Conservation (phyloP, 2,329 filamentous ascomycete species). For the Phaeomoniella chlamydospora region DNA sequence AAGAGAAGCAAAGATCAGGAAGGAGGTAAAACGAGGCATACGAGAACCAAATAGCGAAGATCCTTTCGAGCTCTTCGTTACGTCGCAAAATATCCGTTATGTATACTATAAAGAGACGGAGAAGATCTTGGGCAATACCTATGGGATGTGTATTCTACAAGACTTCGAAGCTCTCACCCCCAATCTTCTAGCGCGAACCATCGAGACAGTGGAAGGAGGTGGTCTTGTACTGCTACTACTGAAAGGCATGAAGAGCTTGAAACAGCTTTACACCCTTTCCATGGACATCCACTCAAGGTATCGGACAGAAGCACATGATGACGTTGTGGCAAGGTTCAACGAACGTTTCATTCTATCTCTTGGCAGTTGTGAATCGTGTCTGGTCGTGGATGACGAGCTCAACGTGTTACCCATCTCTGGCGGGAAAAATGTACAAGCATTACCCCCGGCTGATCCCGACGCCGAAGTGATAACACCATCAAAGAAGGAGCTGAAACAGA, state of each 20-base stretch:
- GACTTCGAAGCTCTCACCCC: constrained; percentile 97
- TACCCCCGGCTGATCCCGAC: constrained; percentile 63
- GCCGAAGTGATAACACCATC: constrained; percentile 57
- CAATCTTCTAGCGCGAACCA: constrained; percentile 85
- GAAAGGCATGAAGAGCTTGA: constrained; percentile 93
- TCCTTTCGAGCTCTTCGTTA: constrained; percentile 93
- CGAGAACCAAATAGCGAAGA: constrained; percentile 87
- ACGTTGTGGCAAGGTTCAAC: constrained; percentile 93
- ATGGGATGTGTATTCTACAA: constrained; percentile 95
- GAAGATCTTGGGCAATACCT: constrained; percentile 95
- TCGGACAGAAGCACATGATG: constrained; percentile 86
- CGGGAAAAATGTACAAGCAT: constrained; percentile 71
- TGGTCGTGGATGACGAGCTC: constrained; percentile 94
- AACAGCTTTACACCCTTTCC: constrained; percentile 88
- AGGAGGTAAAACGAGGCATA: constrained; percentile 88
- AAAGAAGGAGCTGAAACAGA: constrained; percentile 60
- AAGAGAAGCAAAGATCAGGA: constrained; percentile 95
- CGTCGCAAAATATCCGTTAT: constrained; percentile 93
- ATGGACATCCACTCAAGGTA: constrained; percentile 98
- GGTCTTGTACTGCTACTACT: constrained; percentile 79
- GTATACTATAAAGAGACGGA: constrained; percentile 99
- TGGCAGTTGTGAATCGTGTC: constrained; percentile 84
- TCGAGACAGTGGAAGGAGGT: constrained; percentile 95
- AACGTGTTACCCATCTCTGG: constrained; percentile 96
- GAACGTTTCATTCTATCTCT: constrained; percentile 92